Evolutionary conservation across 495 filamentous ascomycete genomes (phyloP), one percentile per base, ranked within the genome.

Genomic region (Neurospora africana): DNA sequence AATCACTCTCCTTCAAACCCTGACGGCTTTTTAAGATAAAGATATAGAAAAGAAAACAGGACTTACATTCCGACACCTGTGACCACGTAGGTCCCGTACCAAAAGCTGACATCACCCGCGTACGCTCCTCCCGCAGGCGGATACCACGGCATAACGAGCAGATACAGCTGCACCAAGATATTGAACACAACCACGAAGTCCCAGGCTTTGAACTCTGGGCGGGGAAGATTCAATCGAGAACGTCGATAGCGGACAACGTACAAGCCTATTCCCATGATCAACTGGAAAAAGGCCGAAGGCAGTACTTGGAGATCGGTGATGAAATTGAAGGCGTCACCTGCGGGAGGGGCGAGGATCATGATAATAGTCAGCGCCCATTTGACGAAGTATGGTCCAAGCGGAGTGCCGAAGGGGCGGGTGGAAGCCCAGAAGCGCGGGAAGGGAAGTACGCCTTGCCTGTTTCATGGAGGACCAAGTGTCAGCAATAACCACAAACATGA

Each of bases 291-390:
- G 13, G 82, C 83, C 0, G 76, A 58, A 0, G 90, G 89, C 70
- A 89, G 89, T 0, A 82, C 76, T 68, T 80, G 74, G 0, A 91
- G 81, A 72, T 89, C 86, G 47, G 87, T 84, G 10, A 90, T 77
- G 72, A 91, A 90, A 69, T 90, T 88, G 79, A 91, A 92, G 15
- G 89, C 89, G 79, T 91, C 89, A 7, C 90, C 90, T 3, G 88
- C 88, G 0, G 89, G 90, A 5, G 89, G 89, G 1, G 88, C 89
- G 0, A 91, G 74, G 30, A 91, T 91, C 87, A 91, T 89, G 44
- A 92, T 58, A 7, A 89, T 69, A 0, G 89, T 92, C 44, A 90
- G 72, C 1, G 75, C 69, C 85, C 86, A 92, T 74, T 89, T 87
- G 4, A 91, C 40, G 13, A 85, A 44, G 75, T 90, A 90, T 0